Evolutionary conservation across 768 basidiomycete species (phyloP).

Genomic region (Rickenella mellea): DNA sequence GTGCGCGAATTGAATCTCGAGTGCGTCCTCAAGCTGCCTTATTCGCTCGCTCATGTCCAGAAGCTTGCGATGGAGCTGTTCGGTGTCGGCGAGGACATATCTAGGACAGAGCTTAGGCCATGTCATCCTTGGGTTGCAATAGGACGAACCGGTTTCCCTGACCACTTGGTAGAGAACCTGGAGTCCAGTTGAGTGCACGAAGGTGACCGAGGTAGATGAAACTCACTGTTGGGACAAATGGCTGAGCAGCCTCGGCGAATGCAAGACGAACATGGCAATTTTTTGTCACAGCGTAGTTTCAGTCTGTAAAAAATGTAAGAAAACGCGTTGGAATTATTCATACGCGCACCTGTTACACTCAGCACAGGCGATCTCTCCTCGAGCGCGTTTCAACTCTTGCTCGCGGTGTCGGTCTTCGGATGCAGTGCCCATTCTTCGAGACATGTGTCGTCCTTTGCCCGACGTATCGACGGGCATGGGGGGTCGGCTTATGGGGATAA

Average conservation of each 20-base stretch:
- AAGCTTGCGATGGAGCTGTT: constrained; percentile 57
- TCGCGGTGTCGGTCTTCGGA: neutral
- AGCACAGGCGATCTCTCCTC: neutral
- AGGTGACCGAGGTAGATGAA: constrained; percentile 48
- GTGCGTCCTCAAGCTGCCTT: constrained; percentile 52
- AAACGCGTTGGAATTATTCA: neutral
- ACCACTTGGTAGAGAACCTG: constrained; percentile 3
- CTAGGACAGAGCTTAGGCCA: neutral
- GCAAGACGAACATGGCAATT: neutral
- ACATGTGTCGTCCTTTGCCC: too few relatives aligned
- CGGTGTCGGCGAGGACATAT: constrained; percentile 50
- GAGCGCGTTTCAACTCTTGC: neutral
- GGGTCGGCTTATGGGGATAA: too few relatives aligned
- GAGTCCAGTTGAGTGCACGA: constrained; percentile 46
- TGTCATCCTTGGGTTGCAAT: too few relatives aligned
- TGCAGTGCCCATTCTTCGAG: neutral
- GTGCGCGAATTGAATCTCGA: constrained; percentile 20
- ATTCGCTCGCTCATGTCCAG: constrained; percentile 53
- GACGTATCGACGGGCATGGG: too few relatives aligned
- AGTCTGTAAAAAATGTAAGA: neutral
- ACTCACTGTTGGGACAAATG: neutral
- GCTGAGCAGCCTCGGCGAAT: neutral
- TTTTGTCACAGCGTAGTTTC: neutral
- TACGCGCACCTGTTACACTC: neutral
- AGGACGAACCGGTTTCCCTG: too few relatives aligned